Percentiles rank a stretch among this genome's conserved stretches.
Evolutionary conservation across 345 rosid genomes (phyloP).

Genomic region (Eucalyptus rudis): DNA sequence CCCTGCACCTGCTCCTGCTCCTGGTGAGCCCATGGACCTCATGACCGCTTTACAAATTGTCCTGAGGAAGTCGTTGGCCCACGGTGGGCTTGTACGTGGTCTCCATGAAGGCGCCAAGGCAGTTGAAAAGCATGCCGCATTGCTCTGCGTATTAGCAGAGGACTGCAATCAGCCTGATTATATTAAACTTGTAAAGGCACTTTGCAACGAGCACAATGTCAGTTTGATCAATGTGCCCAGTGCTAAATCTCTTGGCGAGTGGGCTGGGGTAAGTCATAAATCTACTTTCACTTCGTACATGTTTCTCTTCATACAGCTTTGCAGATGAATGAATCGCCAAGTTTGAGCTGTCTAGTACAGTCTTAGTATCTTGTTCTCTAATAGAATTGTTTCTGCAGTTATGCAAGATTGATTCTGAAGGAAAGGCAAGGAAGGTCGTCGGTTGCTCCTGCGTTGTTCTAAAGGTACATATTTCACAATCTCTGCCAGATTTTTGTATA

Average conservation of each 20-base stretch:
- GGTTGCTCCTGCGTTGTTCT: conserved; percentile 83
- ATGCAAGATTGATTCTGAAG: conserved; percentile 82
- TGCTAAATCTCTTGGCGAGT: conserved; percentile 85
- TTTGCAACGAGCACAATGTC: conserved; percentile 64
- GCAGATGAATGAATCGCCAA: not conserved
- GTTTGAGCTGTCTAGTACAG: not conserved
- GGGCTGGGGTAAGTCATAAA: conserved; percentile 70
- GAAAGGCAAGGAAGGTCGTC: conserved; percentile 80
- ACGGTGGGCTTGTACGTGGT: conserved; percentile 70
- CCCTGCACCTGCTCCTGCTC: conserved; percentile 30
- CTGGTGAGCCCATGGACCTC: conserved; percentile 66
- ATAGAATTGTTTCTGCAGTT: conserved; percentile 19
- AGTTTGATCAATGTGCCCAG: conserved; percentile 59
- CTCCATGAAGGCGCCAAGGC: conserved; percentile 73
- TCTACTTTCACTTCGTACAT: not conserved
- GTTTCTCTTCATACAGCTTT: not conserved
- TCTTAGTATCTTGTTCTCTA: not conserved
- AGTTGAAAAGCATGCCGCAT: conserved; percentile 66
- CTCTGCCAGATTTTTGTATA: not conserved
- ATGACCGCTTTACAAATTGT: conserved; percentile 67
- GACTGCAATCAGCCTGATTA: conserved; percentile 87
- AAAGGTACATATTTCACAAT: conserved; percentile 26
- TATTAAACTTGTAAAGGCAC: conserved; percentile 66
- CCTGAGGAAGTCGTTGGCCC: conserved; percentile 63
- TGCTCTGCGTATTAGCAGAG: conserved; percentile 73